Conservation (phyloP, 108 stramenopile genomes). For the Discostella pseudostelligera region DNA sequence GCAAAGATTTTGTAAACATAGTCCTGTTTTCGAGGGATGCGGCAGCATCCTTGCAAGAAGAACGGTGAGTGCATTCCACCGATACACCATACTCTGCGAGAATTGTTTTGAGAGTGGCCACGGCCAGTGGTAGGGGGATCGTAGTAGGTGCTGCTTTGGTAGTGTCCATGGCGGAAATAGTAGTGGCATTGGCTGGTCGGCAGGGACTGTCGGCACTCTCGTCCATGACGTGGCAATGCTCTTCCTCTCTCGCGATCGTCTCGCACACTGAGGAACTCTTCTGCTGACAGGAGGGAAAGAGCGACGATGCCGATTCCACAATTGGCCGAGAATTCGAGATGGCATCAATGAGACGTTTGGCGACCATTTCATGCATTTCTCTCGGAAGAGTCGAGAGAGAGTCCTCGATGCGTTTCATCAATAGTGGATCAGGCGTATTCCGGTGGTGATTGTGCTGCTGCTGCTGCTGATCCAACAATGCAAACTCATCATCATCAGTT, state of each 20-base stretch:
- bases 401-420: conserved; percentile 78
- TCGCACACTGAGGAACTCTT: neutral
- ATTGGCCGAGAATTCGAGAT: conserved; percentile 55
- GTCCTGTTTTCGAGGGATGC: conserved; percentile 7
- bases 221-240: neutral
- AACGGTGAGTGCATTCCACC: conserved; percentile 31
- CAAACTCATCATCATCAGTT: conserved; percentile 6
- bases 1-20: conserved; percentile 39
- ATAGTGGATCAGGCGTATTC: conserved; percentile 60
- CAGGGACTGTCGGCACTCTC: conserved; percentile 2
- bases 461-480: neutral
- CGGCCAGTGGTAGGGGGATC: conserved; percentile 62
- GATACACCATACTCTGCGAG: conserved; percentile 62
- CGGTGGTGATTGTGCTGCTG: conserved; percentile 10
- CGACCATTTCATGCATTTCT: conserved; percentile 80
- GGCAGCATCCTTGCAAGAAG: conserved; percentile 11
- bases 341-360: conserved; percentile 71
- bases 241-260: neutral
- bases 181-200: conserved; percentile 6
- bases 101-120: conserved; percentile 77
- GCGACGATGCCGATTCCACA: conserved; percentile 36
- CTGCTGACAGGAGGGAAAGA: conserved; percentile 7
- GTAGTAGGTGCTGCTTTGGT: neutral
- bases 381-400: conserved; percentile 69
- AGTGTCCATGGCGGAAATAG: conserved; percentile 6